Evolutionary conservation across 257 asterid genomes (phyloP).

Genomic region (Solanum pennellii): DNA sequence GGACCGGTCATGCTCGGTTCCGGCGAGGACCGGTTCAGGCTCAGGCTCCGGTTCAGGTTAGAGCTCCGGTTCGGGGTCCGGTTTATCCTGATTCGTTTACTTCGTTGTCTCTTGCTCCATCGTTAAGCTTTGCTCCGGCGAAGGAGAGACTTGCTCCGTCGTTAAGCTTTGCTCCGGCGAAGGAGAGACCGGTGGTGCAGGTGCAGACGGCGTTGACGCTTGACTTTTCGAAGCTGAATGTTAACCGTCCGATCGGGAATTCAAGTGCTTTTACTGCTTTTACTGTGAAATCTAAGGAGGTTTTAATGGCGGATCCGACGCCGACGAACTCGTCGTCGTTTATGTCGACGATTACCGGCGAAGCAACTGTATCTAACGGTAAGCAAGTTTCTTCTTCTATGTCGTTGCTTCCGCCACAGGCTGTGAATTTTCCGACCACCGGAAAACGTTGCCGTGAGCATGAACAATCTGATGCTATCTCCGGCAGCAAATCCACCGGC

Average conservation of each 20-base stretch:
- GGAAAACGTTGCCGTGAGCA: conserved; percentile 70
- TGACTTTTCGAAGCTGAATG: conserved; percentile 34
- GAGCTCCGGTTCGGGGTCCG: background rate
- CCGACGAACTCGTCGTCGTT: conserved; percentile 47
- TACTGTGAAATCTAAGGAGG: conserved; percentile 9
- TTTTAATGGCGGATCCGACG: conserved; percentile 9
- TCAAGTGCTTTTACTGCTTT: background rate
- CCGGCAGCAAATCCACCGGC: conserved; percentile 47
- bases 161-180: conserved; percentile 9
- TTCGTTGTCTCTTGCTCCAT: background rate
- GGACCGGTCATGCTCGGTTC: conserved; percentile 10
- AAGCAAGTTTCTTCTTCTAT: conserved; percentile 3
- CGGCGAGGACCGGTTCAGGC: background rate
- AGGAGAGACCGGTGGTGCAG: background rate
- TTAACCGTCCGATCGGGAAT: background rate
- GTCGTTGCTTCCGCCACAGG: conserved; percentile 11
- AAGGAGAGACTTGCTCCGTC: background rate
- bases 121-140: conserved; percentile 8
- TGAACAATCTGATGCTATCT: conserved; percentile 30
- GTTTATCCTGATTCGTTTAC: background rate
- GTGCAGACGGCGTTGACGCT: conserved; percentile 29
- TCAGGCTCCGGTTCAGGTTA: background rate
- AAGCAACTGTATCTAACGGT: conserved; percentile 72
- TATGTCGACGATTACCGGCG: conserved; percentile 61
- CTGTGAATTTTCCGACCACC: conserved; percentile 48